Percentiles rank a stretch among this genome's conserved stretches.
These are phyloP conservation scores for Apiotrichum siamense DNA, from an alignment of 1,284 basidiomycete species.

Conservation along the genomic window DNA sequence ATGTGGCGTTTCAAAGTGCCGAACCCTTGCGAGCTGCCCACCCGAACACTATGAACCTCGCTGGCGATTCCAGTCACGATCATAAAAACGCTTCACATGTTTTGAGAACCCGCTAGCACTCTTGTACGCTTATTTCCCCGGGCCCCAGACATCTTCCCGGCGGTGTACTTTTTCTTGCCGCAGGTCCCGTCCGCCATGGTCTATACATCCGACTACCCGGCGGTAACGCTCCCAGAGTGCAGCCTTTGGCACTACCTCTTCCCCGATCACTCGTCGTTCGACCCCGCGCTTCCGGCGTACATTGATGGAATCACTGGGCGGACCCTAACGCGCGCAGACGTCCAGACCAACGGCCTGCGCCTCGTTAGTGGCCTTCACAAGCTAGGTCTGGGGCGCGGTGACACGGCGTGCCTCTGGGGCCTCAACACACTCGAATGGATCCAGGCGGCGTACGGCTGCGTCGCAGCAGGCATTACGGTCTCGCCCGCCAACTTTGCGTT, in stretches of 20 bases:
- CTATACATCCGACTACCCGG: conserved; percentile 22
- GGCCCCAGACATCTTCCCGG: not conserved
- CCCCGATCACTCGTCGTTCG: not conserved
- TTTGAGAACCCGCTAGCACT: too few species aligned
- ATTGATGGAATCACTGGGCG: conserved; percentile 60
- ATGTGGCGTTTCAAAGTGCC: too few species aligned
- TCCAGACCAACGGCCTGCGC: conserved; percentile 55
- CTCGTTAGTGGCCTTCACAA: conserved; percentile 54
- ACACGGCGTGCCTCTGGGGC: conserved; percentile 38
- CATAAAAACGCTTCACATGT: too few species aligned
- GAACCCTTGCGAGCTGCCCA: too few species aligned
- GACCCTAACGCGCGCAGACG: conserved; percentile 55
- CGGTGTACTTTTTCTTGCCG: not conserved
- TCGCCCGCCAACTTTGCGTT: conserved; percentile 39
- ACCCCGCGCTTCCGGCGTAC: conserved; percentile 52
- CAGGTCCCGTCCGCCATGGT: conserved; percentile 10
- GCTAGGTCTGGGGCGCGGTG: conserved; percentile 27
- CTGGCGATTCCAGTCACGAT: too few species aligned
- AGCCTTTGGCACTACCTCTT: conserved; percentile 5
- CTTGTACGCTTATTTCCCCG: too few species aligned
- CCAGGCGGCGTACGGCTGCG: conserved; percentile 54
- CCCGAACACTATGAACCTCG: too few species aligned
- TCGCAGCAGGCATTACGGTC: conserved; percentile 28
- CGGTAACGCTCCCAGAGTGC: conserved; percentile 28
- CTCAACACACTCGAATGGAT: conserved; percentile 57